These are phyloP conservation scores for Plasmodium gallinaceum DNA, from an alignment of 169 alveolate genomes.

Conservation along the genomic window DNA sequence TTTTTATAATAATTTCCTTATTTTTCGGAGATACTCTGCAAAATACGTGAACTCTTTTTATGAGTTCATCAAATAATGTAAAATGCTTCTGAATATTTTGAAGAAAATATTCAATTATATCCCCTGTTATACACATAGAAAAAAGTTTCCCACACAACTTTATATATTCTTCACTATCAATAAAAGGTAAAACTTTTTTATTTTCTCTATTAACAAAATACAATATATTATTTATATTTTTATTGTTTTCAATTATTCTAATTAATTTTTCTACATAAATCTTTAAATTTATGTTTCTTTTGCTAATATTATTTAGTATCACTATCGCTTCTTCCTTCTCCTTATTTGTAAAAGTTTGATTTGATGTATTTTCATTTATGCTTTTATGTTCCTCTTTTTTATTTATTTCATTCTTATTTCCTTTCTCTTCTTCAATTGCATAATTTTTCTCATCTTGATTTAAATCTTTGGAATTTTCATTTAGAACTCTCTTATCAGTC, in stretches of 20 bases:
- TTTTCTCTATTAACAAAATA: conserved; percentile 73
- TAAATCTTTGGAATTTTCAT: not conserved
- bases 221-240: conserved; percentile 1
- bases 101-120: conserved; percentile 82
- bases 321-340: conserved; percentile 10
- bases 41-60: conserved; percentile 85
- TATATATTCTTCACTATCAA: conserved; percentile 50
- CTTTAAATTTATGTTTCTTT: not conserved
- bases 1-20: conserved; percentile 90
- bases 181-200: conserved; percentile 71
- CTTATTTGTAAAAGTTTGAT: not conserved
- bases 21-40: conserved; percentile 97
- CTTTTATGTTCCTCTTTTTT: not conserved
- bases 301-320: not conserved
- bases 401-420: conserved; percentile 11
- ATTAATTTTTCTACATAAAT: conserved; percentile 9
- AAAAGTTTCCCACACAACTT: conserved; percentile 17
- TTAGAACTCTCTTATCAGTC: conserved; percentile 5
- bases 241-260: conserved; percentile 6
- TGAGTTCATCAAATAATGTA: conserved; percentile 37
- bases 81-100: conserved; percentile 53
- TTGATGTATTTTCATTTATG: not conserved
- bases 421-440: not conserved
- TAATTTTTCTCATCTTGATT: not conserved
- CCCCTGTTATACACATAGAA: conserved; percentile 79